Evolutionary conservation across 768 basidiomycete species (phyloP).

Genomic region (Tylopilus vinaceipallidus): DNA sequence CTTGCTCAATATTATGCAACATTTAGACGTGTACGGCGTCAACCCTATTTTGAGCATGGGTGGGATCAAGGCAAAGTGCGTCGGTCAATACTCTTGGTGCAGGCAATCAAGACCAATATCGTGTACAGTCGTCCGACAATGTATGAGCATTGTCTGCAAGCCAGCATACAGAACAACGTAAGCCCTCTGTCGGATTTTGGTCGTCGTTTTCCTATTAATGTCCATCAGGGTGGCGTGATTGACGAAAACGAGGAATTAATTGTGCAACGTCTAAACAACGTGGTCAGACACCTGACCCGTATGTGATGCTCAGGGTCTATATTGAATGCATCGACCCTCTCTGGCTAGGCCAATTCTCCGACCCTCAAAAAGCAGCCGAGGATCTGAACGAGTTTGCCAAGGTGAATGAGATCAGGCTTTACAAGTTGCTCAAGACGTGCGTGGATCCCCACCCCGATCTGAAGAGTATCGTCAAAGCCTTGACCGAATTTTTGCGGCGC

Average conservation of each 20-base stretch:
- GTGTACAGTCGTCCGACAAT: conserved; percentile 58
- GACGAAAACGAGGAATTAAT: conserved; percentile 76
- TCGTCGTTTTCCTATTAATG: background rate
- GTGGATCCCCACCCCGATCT: conserved; percentile 85
- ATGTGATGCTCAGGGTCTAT: conserved; percentile 21
- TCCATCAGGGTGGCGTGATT: conserved; percentile 78
- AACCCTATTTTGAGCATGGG: conserved; percentile 59
- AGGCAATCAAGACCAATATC: background rate
- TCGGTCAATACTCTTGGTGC: background rate
- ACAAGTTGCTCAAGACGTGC: conserved; percentile 78
- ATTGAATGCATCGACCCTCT: conserved; percentile 1
- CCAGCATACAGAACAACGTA: conserved; percentile 84
- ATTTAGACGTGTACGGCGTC: conserved; percentile 59
- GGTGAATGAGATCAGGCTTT: conserved; percentile 80
- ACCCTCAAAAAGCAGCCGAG: conserved; percentile 70
- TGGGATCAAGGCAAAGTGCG: conserved; percentile 61
- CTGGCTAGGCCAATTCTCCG: conserved; percentile 51
- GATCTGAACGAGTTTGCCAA: conserved; percentile 84
- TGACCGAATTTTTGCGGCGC: conserved; percentile 77
- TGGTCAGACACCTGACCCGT: conserved; percentile 65
- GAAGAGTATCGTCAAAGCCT: conserved; percentile 74
- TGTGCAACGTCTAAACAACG: conserved; percentile 48
- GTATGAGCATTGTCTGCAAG: conserved; percentile 67
- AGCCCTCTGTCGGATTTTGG: conserved; percentile 28
- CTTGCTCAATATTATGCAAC: conserved; percentile 67